These are phyloP conservation scores for Rhizophlyctis rosea DNA, from an alignment of 192 early-diverging fungal genomes.

Conservation along the genomic window DNA sequence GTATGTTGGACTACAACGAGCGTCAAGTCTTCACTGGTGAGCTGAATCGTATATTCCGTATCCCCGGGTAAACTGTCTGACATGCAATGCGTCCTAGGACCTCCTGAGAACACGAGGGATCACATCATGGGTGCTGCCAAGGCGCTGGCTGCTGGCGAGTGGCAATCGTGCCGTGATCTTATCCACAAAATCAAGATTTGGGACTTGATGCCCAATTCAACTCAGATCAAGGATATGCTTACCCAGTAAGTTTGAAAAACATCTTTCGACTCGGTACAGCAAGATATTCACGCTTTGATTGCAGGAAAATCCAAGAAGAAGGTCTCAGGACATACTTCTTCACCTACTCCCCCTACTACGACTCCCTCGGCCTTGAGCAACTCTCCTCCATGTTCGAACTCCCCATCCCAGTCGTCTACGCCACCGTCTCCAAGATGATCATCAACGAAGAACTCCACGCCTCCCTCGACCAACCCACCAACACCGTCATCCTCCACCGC, in stretches of 20 bases:
- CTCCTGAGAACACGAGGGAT: constrained; percentile 98
- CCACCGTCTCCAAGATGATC: constrained; percentile 91
- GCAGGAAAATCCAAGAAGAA: constrained; percentile 91
- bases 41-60: constrained; percentile 6
- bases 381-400: constrained; percentile 89
- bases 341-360: constrained; percentile 86
- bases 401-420: constrained; percentile 55
- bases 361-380: constrained; percentile 78
- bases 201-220: constrained; percentile 81
- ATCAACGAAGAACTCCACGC: constrained; percentile 88
- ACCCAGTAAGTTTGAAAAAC: constrained; percentile 39
- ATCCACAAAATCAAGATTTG: constrained; percentile 94
- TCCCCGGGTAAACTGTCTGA: neutral
- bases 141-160: constrained; percentile 88
- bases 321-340: constrained; percentile 96
- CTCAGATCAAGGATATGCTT: constrained; percentile 90
- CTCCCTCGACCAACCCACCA: constrained; percentile 79
- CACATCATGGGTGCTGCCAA: constrained; percentile 97
- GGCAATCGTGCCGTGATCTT: constrained; percentile 80
- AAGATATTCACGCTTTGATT: no score
- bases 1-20: constrained; percentile 92
- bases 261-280: no score
- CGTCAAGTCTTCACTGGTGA: constrained; percentile 88
- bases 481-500: constrained; percentile 76
- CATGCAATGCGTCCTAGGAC: constrained; percentile 41